phyloP scores from a whole-genome alignment of 2,329 filamentous ascomycete genomes.

The Exophiala calicioides region DNA sequence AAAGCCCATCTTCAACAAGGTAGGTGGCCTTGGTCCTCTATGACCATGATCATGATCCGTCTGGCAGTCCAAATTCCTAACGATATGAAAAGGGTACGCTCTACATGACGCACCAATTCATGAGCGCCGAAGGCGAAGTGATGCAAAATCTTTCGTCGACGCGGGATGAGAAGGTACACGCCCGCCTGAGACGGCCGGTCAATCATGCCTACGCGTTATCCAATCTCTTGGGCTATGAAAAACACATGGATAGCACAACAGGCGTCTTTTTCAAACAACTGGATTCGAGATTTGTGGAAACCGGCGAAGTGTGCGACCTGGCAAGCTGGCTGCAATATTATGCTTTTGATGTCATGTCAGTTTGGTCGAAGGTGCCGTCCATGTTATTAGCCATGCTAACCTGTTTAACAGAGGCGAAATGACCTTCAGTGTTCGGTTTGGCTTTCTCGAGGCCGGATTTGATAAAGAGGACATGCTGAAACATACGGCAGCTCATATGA shows the following conservation, averaged over 20 bases:
- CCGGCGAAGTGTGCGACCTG: conserved; percentile 10
- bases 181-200: conserved; percentile 6
- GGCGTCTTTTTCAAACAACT: conserved; percentile 60
- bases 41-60: too few species aligned
- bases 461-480: conserved; percentile 59
- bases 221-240: conserved; percentile 14
- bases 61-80: conserved; percentile 7
- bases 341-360: conserved; percentile 77
- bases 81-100: too few species aligned
- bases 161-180: conserved; percentile 14
- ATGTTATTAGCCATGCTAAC: too few species aligned
- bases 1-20: conserved; percentile 12
- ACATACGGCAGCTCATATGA: conserved; percentile 4
- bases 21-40: not conserved
- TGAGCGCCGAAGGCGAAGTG: conserved; percentile 1
- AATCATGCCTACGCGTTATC: conserved; percentile 14
- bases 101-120: conserved; percentile 6
- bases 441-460: conserved; percentile 71
- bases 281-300: conserved; percentile 1
- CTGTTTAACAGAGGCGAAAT: too few species aligned
- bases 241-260: conserved; percentile 13
- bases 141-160: conserved; percentile 9
- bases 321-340: conserved; percentile 71
- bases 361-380: too few species aligned
- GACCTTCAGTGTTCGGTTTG: conserved; percentile 63